Conservation (phyloP, 208 protist genomes). For the Trypanosoma grayi region DNA sequence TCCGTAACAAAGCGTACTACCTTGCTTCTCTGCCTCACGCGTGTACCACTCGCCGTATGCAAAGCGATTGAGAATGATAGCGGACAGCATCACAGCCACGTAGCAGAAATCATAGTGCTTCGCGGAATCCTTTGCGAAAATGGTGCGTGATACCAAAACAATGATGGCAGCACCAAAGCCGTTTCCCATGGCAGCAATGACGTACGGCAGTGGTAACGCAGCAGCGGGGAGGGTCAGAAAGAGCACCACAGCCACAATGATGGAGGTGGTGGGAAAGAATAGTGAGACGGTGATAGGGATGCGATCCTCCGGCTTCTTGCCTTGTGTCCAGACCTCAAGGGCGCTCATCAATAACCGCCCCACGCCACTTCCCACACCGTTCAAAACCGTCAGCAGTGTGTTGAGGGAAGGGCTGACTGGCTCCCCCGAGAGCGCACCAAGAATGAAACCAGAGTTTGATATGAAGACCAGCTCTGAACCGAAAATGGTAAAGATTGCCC, state of each 20-base stretch:
- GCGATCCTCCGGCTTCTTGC: conserved; percentile 47
- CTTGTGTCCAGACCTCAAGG: conserved; percentile 68
- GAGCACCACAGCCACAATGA: conserved; percentile 33
- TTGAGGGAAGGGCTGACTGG: conserved; percentile 33
- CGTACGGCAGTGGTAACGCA: conserved; percentile 26
- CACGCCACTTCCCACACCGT: conserved; percentile 65
- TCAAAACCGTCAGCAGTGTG: conserved; percentile 58
- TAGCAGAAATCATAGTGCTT: conserved; percentile 38
- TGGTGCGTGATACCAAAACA: conserved; percentile 21
- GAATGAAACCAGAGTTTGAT: conserved; percentile 74
- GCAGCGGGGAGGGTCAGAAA: conserved; percentile 24
- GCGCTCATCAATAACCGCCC: conserved; percentile 64
- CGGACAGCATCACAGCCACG: conserved; percentile 12
- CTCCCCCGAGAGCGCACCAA: conserved; percentile 45
- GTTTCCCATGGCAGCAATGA: conserved; percentile 20
- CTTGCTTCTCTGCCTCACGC: conserved; percentile 9
- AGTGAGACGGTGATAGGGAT: conserved; percentile 65
- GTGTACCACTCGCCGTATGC: conserved; percentile 26
- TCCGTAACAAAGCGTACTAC: conserved; percentile 50
- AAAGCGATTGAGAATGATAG: conserved; percentile 29
- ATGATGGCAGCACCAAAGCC: conserved; percentile 9
- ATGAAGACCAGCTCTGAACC: conserved; percentile 68
- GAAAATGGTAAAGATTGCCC: conserved; percentile 52
- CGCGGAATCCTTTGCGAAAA: conserved; percentile 24
- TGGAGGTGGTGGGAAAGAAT: conserved; percentile 44